Percentiles rank a stretch among this genome's conserved stretches.
Conservation (phyloP, 371 early-diverging fungal genomes). For the Encephalitozoon romaleae region DNA sequence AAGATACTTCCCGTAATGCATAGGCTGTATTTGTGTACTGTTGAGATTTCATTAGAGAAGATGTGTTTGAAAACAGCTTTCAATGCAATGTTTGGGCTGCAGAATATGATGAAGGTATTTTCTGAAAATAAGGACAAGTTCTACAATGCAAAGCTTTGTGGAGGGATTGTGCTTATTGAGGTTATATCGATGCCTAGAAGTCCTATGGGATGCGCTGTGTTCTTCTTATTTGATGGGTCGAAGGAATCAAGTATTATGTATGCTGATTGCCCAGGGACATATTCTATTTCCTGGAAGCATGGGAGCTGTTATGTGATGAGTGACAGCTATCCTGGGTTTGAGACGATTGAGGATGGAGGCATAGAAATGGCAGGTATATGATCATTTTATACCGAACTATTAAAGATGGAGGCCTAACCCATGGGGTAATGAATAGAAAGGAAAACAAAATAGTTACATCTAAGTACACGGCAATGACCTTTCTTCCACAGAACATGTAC, state of each 20-base stretch:
- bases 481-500: slow-evolving; percentile 77
- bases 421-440: slow-evolving; percentile 10
- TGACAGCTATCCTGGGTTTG: neutral
- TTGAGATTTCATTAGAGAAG: neutral
- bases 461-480: slow-evolving; percentile 71
- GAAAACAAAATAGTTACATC: slow-evolving; percentile 61
- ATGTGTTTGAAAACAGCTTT: neutral
- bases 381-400: neutral
- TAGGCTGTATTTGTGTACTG: neutral
- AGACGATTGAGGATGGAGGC: neutral
- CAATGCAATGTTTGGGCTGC: neutral
- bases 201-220: neutral
- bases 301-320: neutral
- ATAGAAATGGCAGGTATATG: neutral
- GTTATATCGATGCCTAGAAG: neutral
- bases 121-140: neutral
- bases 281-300: neutral
- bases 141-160: neutral
- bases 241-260: neutral
- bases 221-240: neutral
- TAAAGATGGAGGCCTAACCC: neutral
- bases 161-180: neutral
- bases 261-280: neutral
- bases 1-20: neutral
- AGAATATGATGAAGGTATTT: neutral